Conservation (phyloP, 2,329 filamentous ascomycete species). For the Fusarium burgessii region DNA sequence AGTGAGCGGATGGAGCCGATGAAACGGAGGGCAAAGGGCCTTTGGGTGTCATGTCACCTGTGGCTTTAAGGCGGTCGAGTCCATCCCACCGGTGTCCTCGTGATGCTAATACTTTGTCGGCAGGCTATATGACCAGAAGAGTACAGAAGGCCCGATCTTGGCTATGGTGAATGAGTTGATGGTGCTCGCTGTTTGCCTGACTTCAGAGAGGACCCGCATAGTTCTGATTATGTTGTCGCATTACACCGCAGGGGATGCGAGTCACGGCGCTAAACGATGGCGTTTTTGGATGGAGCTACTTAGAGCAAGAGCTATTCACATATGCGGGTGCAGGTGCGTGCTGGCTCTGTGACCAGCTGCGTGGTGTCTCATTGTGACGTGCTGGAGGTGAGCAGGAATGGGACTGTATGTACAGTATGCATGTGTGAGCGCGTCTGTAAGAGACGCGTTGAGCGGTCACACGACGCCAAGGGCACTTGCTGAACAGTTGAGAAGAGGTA, state of each 20-base stretch:
- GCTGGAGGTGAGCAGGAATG: conserved; percentile 29
- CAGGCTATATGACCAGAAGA: conserved; percentile 23
- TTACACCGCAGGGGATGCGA: conserved; percentile 35
- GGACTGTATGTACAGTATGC: conserved; percentile 13
- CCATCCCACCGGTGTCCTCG: conserved; percentile 15
- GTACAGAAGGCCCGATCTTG: conserved; percentile 32
- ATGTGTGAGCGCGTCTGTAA: conserved; percentile 3
- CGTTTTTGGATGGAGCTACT: conserved; percentile 5
- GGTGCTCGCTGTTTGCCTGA: conserved; percentile 9
- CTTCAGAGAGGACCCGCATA: conserved; percentile 23
- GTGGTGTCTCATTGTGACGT: conserved; percentile 45
- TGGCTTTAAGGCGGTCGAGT: conserved; percentile 25
- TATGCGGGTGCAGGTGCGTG: conserved; percentile 20
- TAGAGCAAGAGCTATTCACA: conserved; percentile 5
- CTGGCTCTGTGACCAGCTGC: conserved; percentile 30
- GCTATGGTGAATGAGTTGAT: conserved; percentile 5
- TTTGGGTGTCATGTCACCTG: conserved; percentile 16
- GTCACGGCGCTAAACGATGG: conserved; percentile 36
- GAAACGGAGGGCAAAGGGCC: conserved; percentile 18
- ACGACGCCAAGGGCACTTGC: conserved; percentile 14
- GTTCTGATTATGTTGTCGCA: conserved; percentile 17
- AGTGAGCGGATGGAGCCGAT: conserved; percentile 37
- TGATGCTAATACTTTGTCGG: conserved; percentile 25
- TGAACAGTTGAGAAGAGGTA: conserved; percentile 12
- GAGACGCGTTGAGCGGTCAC: conserved; percentile 27